Base-by-base conservation (phyloP, 805 yeast genomes). In the Brettanomyces custersianus region DNA sequence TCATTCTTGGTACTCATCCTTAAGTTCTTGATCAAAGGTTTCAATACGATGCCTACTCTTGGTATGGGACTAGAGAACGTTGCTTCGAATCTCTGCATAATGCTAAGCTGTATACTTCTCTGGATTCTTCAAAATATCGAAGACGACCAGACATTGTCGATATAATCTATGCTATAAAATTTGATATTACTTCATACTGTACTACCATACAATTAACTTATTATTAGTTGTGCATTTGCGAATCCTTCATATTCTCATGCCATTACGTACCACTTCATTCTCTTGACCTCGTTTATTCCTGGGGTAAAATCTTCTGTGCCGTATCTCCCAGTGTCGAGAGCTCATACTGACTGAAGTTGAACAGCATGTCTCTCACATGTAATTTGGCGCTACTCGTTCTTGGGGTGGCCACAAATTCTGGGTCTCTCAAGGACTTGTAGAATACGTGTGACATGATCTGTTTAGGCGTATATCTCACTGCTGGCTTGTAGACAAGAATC, bases 111-210 rank as follows among this genome's bases (percentile, higher is more conserved):
- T 59, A 75, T 85, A 32, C 68, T 80, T 7, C 64, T 92, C 49
- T 92, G 98, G 98, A 65, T 90, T 36, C 86, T 95, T 17, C 97
- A 90, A 56, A 92, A 87, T 56, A 79, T 87, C 40, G 96, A 92
- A 57, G 97, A 92, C 53, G 97, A 90, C 59, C 90, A 88, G 60
- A 82, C 94, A 43, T 90, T 92, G 56, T 81, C 95, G 31, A 40
- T 59, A 24, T 59, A 36, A 46, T 8, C n/a, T n/a, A n/a, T n/a
- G n/a, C n/a, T n/a, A n/a, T n/a, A n/a, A n/a, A n/a, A n/a, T n/a
- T n/a, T n/a, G n/a, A n/a, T n/a, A n/a, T n/a, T n/a, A n/a, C n/a
- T n/a, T n/a, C n/a, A n/a, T n/a, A n/a, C 7, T 12, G 16, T 33
- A 33, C 17, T 17, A 29, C 16, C 19, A n/a, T n/a, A n/a, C n/a